A percentile compares a stretch with the other conserved stretches of the same genome.
Conservation (phyloP, 73 alveolate species). For the Chromera velia region DNA sequence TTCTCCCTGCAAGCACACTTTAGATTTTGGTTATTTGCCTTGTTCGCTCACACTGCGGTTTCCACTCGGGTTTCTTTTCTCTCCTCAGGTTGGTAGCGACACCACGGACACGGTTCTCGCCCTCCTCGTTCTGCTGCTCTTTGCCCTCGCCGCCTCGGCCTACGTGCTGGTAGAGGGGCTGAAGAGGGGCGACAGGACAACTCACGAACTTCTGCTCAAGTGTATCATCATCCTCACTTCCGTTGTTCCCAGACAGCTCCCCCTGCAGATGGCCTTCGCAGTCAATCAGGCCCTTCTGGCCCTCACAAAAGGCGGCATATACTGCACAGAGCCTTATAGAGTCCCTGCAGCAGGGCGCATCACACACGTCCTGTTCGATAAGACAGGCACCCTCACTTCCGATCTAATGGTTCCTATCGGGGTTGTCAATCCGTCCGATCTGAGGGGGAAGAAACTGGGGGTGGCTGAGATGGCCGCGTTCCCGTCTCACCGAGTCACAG, state of each 20-base stretch:
- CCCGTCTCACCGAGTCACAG: too few species aligned
- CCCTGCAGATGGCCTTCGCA: slow-evolving; percentile 94
- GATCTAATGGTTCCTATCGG: slow-evolving; percentile 89
- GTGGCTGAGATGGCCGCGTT: too few species aligned
- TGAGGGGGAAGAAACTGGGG: too few species aligned
- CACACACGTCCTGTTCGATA: slow-evolving; percentile 68
- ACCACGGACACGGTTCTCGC: too few species aligned
- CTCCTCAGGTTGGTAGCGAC: too few species aligned
- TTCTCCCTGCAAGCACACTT: too few species aligned
- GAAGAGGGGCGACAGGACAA: slow-evolving; percentile 34
- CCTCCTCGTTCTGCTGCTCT: too few species aligned
- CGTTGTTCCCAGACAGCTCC: slow-evolving; percentile 99
- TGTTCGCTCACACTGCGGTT: too few species aligned
- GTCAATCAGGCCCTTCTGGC: slow-evolving; percentile 81
- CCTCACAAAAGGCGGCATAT: slow-evolving; percentile 74
- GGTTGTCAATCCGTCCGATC: too few species aligned
- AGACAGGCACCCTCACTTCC: slow-evolving; percentile 97
- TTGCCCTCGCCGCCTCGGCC: too few species aligned
- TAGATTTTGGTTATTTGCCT: too few species aligned
- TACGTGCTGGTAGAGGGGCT: slow-evolving; percentile 30
- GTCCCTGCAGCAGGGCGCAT: slow-evolving; percentile 87
- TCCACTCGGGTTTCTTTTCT: too few species aligned
- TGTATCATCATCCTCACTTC: slow-evolving; percentile 92
- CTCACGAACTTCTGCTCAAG: slow-evolving; percentile 36
- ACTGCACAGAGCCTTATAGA: slow-evolving; percentile 98